phyloP scores from a whole-genome alignment of 768 basidiomycete genomes.

The Lentinus tigrinus region DNA sequence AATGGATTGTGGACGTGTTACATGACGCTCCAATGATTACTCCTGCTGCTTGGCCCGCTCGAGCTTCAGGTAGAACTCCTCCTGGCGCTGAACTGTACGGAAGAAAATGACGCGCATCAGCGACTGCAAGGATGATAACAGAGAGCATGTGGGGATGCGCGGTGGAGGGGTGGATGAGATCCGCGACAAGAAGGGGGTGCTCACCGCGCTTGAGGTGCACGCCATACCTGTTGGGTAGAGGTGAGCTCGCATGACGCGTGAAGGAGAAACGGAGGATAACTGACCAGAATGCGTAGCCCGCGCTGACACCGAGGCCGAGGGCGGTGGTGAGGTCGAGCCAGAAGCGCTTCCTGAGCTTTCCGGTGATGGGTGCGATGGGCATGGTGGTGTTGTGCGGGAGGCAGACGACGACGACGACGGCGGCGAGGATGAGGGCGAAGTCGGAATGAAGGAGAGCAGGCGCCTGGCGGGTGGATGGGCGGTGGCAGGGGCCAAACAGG shows the following conservation, averaged over 20 bases:
- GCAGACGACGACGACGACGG: slow-evolving; percentile 21
- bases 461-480: slow-evolving; percentile 2
- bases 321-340: slow-evolving; percentile 80
- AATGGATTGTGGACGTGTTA: slow-evolving; percentile 12
- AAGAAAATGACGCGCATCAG: neutral
- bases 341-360: slow-evolving; percentile 90
- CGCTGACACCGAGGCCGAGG: slow-evolving; percentile 72
- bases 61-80: slow-evolving; percentile 83
- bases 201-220: slow-evolving; percentile 72
- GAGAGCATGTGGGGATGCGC: neutral
- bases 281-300: slow-evolving; percentile 84
- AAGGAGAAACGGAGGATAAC: slow-evolving; percentile 33
- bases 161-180: neutral
- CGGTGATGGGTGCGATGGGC: slow-evolving; percentile 89
- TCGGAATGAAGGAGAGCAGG: slow-evolving; percentile 15
- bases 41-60: slow-evolving; percentile 54
- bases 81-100: slow-evolving; percentile 70
- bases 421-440: slow-evolving; percentile 22
- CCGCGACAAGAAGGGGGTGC: slow-evolving; percentile 31
- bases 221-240: slow-evolving; percentile 63
- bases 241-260: slow-evolving; percentile 25
- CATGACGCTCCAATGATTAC: slow-evolving; percentile 7
- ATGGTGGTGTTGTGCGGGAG: slow-evolving; percentile 39
- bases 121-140: neutral
- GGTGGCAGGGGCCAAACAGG: slow-evolving; percentile 26